phyloP scores from a whole-genome alignment of 441 rosid genomes.

The Geranium incanum region DNA sequence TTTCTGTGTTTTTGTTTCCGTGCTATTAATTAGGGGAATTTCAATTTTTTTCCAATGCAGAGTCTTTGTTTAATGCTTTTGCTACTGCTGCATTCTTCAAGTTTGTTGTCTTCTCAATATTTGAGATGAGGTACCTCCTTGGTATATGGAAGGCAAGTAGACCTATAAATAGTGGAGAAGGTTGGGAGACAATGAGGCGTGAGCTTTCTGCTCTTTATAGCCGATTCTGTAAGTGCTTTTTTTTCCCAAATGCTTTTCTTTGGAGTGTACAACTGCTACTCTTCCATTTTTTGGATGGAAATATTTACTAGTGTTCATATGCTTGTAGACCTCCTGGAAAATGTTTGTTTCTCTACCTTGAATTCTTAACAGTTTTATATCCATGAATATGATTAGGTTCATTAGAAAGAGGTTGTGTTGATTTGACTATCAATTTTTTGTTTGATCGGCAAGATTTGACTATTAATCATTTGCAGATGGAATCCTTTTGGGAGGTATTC shows the following conservation, averaged over 20 bases:
- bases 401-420: too few species aligned
- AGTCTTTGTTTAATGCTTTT: constrained; percentile 93
- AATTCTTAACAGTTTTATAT: too few species aligned
- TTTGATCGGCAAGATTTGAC: too few species aligned
- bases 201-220: constrained; percentile 90
- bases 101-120: constrained; percentile 92
- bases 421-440: too few species aligned
- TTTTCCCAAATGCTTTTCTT: not conserved
- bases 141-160: constrained; percentile 97
- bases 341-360: too few species aligned
- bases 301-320: too few species aligned
- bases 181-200: constrained; percentile 96
- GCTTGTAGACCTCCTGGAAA: too few species aligned
- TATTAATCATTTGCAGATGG: constrained; percentile 56
- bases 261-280: not conserved
- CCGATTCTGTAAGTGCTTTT: constrained; percentile 76
- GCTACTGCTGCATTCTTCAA: constrained; percentile 99
- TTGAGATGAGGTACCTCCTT: constrained; percentile 98
- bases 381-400: too few species aligned
- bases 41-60: constrained; percentile 38
- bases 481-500: constrained; percentile 92
- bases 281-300: too few species aligned
- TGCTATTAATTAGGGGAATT: constrained; percentile 17
- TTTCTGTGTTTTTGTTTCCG: constrained; percentile 7
- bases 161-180: constrained; percentile 83